These are phyloP conservation scores for Penicillium atrosanguineum DNA, from an alignment of 495 filamentous ascomycete species.

Conservation along the genomic window DNA sequence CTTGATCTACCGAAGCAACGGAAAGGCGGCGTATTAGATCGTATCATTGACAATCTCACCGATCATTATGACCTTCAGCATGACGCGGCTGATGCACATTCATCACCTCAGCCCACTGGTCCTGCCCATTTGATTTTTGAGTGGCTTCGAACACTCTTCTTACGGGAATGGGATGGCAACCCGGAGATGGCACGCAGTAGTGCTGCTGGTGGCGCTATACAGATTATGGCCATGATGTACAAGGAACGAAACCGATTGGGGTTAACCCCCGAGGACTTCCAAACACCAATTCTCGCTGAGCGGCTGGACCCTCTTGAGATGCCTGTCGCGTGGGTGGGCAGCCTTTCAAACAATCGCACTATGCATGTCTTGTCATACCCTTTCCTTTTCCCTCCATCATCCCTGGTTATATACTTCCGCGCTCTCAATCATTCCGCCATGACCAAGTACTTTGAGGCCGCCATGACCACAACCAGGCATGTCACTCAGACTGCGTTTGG, in stretches of 20 bases:
- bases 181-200: constrained; percentile 64
- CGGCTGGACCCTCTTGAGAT: constrained; percentile 73
- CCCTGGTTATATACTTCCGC: constrained; percentile 79
- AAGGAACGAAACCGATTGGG: constrained; percentile 60
- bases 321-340: constrained; percentile 68
- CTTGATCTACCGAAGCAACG: constrained; percentile 32
- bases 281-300: constrained; percentile 71
- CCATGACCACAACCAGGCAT: constrained; percentile 60
- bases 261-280: constrained; percentile 65
- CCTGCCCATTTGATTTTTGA: constrained; percentile 62
- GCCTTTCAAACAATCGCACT: constrained; percentile 53
- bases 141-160: constrained; percentile 72
- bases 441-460: constrained; percentile 70
- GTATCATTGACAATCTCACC: constrained; percentile 39
- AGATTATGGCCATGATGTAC: constrained; percentile 72
- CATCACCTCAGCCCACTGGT: constrained; percentile 28
- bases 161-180: constrained; percentile 75
- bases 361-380: constrained; percentile 78
- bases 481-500: constrained; percentile 57
- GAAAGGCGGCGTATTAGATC: constrained; percentile 34
- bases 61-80: constrained; percentile 29
- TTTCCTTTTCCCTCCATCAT: constrained; percentile 72
- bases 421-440: constrained; percentile 84
- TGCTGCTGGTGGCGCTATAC: constrained; percentile 68
- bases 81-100: constrained; percentile 29